Evolutionary conservation across 768 basidiomycete genomes (phyloP).

Genomic region (Amanita brunnescens): DNA sequence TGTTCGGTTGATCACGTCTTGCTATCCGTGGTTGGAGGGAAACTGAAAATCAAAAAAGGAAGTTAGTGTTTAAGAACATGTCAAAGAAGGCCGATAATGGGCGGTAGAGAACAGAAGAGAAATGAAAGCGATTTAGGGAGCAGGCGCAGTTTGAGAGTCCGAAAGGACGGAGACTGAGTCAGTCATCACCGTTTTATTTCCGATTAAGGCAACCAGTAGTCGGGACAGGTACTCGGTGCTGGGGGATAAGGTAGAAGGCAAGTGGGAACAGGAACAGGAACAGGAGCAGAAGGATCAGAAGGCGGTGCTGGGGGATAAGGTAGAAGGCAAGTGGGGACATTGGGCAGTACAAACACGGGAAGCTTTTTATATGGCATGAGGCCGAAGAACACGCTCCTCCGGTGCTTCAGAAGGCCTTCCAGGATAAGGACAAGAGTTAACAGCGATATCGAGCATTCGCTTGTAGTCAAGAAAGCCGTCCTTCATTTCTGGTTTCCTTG

Average conservation of each 20-base stretch:
- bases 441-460: too few species aligned
- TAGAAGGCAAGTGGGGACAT: neutral
- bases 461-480: neutral
- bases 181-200: neutral
- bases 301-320: neutral
- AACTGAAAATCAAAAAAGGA: slow-evolving; percentile 3
- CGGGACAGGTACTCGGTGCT: too few species aligned
- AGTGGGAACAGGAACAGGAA: too few species aligned
- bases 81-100: too few species aligned
- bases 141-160: neutral
- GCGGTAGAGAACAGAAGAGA: too few species aligned
- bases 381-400: neutral
- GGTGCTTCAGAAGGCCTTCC: neutral
- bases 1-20: neutral
- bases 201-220: too few species aligned
- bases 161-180: too few species aligned
- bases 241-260: too few species aligned
- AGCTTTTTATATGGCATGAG: neutral
- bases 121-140: neutral
- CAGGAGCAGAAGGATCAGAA: neutral
- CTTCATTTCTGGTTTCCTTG: neutral
- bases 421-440: neutral
- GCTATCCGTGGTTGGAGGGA: neutral
- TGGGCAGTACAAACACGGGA: neutral
- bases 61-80: slow-evolving; percentile 2